Base-by-base conservation (phyloP, 1,284 basidiomycete genomes). In the Agaricales sp. region DNA sequence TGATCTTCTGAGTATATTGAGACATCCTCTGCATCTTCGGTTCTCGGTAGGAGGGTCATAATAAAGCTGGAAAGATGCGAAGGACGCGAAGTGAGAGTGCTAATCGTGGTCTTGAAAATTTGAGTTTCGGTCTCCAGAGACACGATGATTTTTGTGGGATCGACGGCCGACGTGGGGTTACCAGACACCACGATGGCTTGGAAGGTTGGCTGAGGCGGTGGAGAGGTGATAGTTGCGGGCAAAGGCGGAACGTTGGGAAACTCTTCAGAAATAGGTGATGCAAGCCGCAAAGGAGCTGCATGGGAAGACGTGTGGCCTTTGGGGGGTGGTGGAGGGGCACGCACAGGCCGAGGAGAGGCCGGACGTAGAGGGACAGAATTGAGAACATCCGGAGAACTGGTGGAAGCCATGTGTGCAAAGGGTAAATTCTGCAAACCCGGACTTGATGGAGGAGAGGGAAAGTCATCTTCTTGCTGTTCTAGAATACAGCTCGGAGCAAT, bases 121-220 rank as follows among this genome's bases (percentile, higher is more conserved):
- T 67, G 58, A 0, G 82, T 83, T 53, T 76, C 78, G 14, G 86
- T 87, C 63, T 88, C 86, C 44, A 88, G 55, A 2, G 77, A 75
- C 45, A 88, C 72, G 46, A 88, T 76, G 35, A 80, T 64, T 55
- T 77, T 79, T 11, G 74, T 71, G n/a, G 70, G 71, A 55, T 87
- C 77, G 16, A 74, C 55, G 4, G 64, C 59, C 43, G 62, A 60
- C 2, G 64, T 63, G 3, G 78, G 78, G 4, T 72, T 63, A n/a
- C 77, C 65, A 1, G 83, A 82, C 25, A 89, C 61, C 2, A 88
- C 70, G 46, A 87, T 72, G 2, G 80, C 69, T 14, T 73, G 70
- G 63, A 89, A 89, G 0, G 76, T 70, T 3, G 78, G 71, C 44
- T 70, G 72, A 2, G 57, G 56, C 30, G 59, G 61, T 20, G 64